These are phyloP conservation scores for Fusarium begoniae DNA, from an alignment of 2,329 filamentous ascomycete genomes.

Conservation along the genomic window DNA sequence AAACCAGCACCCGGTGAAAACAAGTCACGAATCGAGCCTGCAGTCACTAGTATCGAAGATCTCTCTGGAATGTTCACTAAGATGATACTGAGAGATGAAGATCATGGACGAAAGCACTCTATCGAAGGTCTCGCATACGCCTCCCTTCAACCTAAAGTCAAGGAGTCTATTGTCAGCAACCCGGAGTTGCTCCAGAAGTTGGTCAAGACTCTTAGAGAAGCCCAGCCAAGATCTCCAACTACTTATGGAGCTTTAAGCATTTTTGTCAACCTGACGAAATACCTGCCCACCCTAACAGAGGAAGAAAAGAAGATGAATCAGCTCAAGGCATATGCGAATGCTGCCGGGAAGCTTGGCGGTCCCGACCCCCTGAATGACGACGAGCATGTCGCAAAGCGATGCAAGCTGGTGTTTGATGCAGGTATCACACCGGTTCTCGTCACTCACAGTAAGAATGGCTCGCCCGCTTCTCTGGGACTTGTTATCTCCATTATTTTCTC, in stretches of 20 bases:
- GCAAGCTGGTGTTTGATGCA: conserved; percentile 80
- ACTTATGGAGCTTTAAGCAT: conserved; percentile 90
- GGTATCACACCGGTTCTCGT: conserved; percentile 82
- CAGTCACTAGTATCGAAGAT: conserved; percentile 71
- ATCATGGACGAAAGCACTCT: conserved; percentile 71
- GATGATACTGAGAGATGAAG: conserved; percentile 69
- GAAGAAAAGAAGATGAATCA: conserved; percentile 93
- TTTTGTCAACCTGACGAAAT: conserved; percentile 84
- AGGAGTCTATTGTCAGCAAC: conserved; percentile 80
- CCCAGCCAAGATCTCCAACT: conserved; percentile 71
- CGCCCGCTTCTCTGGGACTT: conserved; percentile 74
- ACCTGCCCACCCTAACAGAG: conserved; percentile 79
- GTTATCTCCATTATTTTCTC: conserved; percentile 81
- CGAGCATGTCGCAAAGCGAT: conserved; percentile 77
- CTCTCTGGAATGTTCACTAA: conserved; percentile 71
- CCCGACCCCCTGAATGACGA: conserved; percentile 79
- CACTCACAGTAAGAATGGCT: conserved; percentile 76
- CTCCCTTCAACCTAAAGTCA: conserved; percentile 84
- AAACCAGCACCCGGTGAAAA: conserved; percentile 51
- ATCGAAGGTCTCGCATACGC: conserved; percentile 94
- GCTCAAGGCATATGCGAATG: conserved; percentile 93
- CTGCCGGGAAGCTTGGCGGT: conserved; percentile 71
- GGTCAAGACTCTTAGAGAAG: conserved; percentile 67
- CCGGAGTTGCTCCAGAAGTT: conserved; percentile 73
- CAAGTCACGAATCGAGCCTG: conserved; percentile 59